A percentile compares a stretch with the other conserved stretches of the same genome.
Conservation (phyloP, 257 asterid species). For the Paraleonurus japonicus region DNA sequence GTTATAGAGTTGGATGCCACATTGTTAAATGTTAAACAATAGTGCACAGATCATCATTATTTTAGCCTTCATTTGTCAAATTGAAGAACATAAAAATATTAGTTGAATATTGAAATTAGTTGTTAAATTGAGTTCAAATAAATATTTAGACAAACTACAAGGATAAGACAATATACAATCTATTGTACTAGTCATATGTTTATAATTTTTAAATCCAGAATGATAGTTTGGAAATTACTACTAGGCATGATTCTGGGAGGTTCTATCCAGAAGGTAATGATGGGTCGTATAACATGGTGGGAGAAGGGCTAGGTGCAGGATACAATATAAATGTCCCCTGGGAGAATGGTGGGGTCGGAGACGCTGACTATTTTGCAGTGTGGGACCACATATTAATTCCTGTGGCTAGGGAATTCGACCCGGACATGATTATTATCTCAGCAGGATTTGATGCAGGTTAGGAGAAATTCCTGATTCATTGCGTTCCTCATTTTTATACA, state of each 20-base stretch:
- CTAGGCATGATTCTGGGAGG: not conserved
- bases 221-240: not conserved
- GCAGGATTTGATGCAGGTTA: constrained; percentile 7
- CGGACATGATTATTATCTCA: not conserved
- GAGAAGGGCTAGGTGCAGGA: not conserved
- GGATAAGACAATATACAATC: not conserved
- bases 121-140: too few relatives aligned
- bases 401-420: not conserved
- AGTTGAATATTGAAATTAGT: not conserved
- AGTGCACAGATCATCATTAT: not conserved
- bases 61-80: not conserved
- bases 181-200: not conserved
- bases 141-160: not conserved
- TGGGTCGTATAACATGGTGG: not conserved
- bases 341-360: not conserved
- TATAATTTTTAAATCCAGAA: too few relatives aligned
- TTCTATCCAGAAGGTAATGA: not conserved
- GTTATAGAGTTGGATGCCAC: not conserved
- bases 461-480: not conserved
- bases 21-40: not conserved
- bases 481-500: not conserved
- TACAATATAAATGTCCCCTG: constrained; percentile 4
- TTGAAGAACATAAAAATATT: not conserved
- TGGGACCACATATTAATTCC: not conserved
- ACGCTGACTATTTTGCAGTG: not conserved